Conservation (phyloP, 164 flowering plant species). For the grape (Vitis vinifera) region DNA sequence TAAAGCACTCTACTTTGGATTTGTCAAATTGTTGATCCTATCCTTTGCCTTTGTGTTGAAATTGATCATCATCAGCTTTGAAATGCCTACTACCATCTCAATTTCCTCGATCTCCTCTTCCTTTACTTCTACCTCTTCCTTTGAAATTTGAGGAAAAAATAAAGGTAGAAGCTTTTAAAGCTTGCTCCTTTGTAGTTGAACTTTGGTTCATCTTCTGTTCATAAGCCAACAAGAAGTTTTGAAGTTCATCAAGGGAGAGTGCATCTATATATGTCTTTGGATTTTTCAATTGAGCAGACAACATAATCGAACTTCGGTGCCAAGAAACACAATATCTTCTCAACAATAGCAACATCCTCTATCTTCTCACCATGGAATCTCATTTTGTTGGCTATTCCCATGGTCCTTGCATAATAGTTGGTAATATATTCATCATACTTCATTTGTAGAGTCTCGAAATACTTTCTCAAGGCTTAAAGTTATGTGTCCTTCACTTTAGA, state of each 20-base stretch:
- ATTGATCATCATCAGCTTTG: constrained; percentile 9
- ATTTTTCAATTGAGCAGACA: constrained; percentile 22
- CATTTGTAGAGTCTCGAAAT: constrained; percentile 18
- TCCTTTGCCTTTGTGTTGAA: constrained; percentile 13
- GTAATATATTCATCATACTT: constrained; percentile 16
- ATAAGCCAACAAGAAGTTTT: constrained; percentile 24
- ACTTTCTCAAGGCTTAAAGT: constrained; percentile 15
- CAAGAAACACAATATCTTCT: constrained; percentile 21
- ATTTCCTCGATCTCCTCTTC: constrained; percentile 4
- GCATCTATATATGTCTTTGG: constrained; percentile 8
- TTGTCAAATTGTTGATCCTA: constrained; percentile 10
- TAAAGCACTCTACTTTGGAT: constrained; percentile 28
- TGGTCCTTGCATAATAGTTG: constrained; percentile 14
- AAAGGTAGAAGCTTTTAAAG: constrained; percentile 19
- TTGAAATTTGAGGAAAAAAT: constrained; percentile 1
- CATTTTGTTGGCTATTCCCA: constrained; percentile 14
- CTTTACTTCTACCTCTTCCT: constrained; percentile 19
- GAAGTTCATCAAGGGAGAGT: constrained; percentile 19
- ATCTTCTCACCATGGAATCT: constrained; percentile 21
- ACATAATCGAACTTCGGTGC: constrained; percentile 20
- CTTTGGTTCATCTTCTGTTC: constrained; percentile 16
- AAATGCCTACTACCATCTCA: constrained; percentile 5
- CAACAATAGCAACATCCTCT: constrained; percentile 16
- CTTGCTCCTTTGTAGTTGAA: constrained; percentile 12
- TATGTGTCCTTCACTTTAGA: constrained; percentile 14